Evolutionary conservation across 2,329 filamentous ascomycete genomes (phyloP).

Genomic region (Monosporascus sp.): DNA sequence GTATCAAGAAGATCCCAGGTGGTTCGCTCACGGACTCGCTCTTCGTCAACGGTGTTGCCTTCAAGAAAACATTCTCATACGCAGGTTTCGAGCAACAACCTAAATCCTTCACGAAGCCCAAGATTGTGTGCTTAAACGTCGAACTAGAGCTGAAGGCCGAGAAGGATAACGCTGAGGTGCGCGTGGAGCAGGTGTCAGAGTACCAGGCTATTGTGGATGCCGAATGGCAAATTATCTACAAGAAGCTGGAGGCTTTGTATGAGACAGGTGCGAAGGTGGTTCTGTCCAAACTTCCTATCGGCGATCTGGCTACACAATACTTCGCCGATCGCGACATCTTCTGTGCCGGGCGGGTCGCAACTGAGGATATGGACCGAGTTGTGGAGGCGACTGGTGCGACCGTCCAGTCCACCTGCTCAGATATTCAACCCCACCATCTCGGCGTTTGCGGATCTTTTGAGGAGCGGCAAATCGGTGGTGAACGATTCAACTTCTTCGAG

Average conservation of each 20-base stretch:
- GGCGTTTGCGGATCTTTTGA: constrained; percentile 89
- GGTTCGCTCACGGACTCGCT: constrained; percentile 93
- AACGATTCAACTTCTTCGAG: constrained; percentile 98
- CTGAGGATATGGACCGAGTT: constrained; percentile 92
- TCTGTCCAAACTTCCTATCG: constrained; percentile 93
- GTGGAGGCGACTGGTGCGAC: constrained; percentile 91
- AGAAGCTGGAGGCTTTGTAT: constrained; percentile 94
- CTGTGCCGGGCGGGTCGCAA: constrained; percentile 88
- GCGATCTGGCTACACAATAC: constrained; percentile 94
- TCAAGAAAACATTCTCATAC: constrained; percentile 99
- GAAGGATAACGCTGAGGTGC: constrained; percentile 98
- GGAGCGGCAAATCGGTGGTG: constrained; percentile 93
- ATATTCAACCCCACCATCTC: constrained; percentile 84
- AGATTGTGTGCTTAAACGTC: constrained; percentile 96
- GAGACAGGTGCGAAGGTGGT: constrained; percentile 96
- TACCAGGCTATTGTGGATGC: constrained; percentile 99
- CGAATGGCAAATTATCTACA: constrained; percentile 99
- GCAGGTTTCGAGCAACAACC: constrained; percentile 99
- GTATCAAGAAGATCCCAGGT: constrained; percentile 96
- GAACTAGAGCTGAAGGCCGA: constrained; percentile 98
- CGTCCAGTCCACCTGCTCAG: constrained; percentile 92
- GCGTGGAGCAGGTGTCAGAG: constrained; percentile 96
- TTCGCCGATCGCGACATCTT: constrained; percentile 98
- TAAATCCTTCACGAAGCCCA: constrained; percentile 88
- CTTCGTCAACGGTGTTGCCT: constrained; percentile 96